These are phyloP conservation scores for Roridomyces roridus DNA, from an alignment of 768 basidiomycete genomes.

Conservation along the genomic window DNA sequence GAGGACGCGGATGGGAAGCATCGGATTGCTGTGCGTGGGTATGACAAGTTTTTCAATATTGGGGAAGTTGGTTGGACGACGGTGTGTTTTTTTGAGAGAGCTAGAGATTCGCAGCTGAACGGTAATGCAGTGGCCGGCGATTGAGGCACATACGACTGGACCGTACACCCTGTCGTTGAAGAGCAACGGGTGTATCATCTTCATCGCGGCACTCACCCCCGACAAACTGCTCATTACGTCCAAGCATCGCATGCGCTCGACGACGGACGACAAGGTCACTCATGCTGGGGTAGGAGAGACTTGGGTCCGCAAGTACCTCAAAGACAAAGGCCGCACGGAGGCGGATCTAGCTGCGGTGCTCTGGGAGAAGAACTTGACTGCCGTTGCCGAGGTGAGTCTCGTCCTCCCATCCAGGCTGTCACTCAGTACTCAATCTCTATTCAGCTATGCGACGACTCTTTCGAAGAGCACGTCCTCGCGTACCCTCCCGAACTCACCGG, in stretches of 20 bases:
- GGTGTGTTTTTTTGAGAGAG: constrained; percentile 51
- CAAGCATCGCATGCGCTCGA: constrained; percentile 85
- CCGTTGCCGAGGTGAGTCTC: constrained; percentile 81
- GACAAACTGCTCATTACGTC: constrained; percentile 84
- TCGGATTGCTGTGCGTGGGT: constrained; percentile 86
- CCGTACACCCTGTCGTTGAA: constrained; percentile 93
- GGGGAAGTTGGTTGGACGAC: constrained; percentile 95
- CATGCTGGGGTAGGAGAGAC: constrained; percentile 85
- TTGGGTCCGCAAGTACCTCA: constrained; percentile 82
- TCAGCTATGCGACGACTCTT: constrained; percentile 95
- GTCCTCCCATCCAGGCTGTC: background rate
- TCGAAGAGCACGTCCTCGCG: constrained; percentile 94
- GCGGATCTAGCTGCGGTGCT: constrained; percentile 75
- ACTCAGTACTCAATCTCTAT: background rate
- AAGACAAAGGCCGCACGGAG: constrained; percentile 67
- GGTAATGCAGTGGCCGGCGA: constrained; percentile 67
- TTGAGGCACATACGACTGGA: constrained; percentile 70
- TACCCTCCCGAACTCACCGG: constrained; percentile 86
- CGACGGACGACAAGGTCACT: constrained; percentile 42
- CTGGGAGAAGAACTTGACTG: constrained; percentile 87
- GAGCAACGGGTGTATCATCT: constrained; percentile 97
- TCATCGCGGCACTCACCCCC: constrained; percentile 84
- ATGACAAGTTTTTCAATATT: constrained; percentile 99
- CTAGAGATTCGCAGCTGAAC: background rate
- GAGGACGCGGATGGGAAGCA: constrained; percentile 46